These are phyloP conservation scores for Fusarium sambucinum DNA, from an alignment of 2,329 filamentous ascomycete genomes.

Conservation along the genomic window DNA sequence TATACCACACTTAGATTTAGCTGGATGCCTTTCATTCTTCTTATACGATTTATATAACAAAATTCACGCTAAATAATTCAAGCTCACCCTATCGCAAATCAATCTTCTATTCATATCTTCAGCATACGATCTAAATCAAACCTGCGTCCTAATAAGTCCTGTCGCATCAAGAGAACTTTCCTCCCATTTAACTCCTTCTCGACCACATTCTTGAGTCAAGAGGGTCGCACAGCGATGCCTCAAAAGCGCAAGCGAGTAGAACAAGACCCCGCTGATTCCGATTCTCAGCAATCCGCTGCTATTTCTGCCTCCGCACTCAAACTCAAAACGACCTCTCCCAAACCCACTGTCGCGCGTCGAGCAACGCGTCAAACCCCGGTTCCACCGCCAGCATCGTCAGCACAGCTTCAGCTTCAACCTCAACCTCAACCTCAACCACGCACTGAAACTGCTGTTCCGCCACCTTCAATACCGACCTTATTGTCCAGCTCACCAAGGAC, in stretches of 20 bases:
- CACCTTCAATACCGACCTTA: conserved; percentile 33
- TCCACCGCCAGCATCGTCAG: conserved; percentile 42
- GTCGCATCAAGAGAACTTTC: conserved; percentile 8
- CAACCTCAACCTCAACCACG: conserved; percentile 31
- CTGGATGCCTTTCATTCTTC: conserved; percentile 13
- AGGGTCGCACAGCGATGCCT: conserved; percentile 50
- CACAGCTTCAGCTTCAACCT: conserved; percentile 26
- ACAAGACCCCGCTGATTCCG: conserved; percentile 43
- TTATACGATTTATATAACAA: conserved; percentile 3
- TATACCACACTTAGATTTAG: conserved; percentile 1
- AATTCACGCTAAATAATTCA: neutral
- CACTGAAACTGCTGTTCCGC: conserved; percentile 36
- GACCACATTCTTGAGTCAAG: conserved; percentile 8
- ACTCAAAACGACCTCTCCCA: no score
- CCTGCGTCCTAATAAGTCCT: neutral
- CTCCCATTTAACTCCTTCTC: neutral
- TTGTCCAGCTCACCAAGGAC: conserved; percentile 10
- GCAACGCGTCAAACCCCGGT: conserved; percentile 57
- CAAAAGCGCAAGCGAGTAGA: conserved; percentile 55
- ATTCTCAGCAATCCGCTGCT: conserved; percentile 1
- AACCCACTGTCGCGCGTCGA: conserved; percentile 51
- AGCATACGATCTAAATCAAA: neutral
- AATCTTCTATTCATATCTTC: neutral
- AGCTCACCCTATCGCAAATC: neutral
- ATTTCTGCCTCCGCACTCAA: no score